Conservation (phyloP, 768 basidiomycete species). For the Lactarius quietus region DNA sequence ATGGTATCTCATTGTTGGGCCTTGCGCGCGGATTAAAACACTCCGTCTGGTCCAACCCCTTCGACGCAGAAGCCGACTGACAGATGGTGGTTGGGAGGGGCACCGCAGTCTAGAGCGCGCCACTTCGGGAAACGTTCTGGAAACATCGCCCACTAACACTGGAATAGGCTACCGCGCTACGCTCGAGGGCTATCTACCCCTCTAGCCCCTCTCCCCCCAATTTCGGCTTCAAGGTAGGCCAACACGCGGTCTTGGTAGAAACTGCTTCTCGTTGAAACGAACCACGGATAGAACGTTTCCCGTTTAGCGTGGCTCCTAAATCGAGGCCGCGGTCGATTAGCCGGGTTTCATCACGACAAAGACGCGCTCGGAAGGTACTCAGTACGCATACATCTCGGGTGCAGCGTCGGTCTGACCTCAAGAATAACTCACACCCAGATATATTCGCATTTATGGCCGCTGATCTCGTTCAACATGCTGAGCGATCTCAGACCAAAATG, state of each 20-base stretch:
- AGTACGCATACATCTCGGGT: background rate
- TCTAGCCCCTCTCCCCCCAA: slow-evolving; percentile 23
- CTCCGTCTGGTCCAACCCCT: background rate
- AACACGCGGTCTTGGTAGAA: background rate
- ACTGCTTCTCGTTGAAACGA: background rate
- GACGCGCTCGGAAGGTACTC: background rate
- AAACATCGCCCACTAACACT: slow-evolving; percentile 5
- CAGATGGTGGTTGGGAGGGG: slow-evolving; percentile 17
- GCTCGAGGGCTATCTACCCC: slow-evolving; percentile 26
- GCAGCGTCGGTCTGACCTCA: background rate
- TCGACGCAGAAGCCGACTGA: background rate
- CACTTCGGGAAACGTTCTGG: slow-evolving; percentile 19
- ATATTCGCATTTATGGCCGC: background rate
- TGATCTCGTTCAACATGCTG: background rate
- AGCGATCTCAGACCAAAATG: background rate
- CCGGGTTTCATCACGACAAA: slow-evolving; percentile 26
- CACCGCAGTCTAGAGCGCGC: slow-evolving; percentile 21
- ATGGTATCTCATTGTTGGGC: slow-evolving; percentile 26
- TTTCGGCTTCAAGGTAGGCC: slow-evolving; percentile 27
- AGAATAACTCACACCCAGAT: background rate
- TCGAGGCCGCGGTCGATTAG: slow-evolving; percentile 17
- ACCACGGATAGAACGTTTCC: slow-evolving; percentile 13
- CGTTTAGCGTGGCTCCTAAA: slow-evolving; percentile 5
- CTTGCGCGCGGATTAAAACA: slow-evolving; percentile 25
- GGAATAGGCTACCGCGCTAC: slow-evolving; percentile 24